Conservation (phyloP, 345 rosid genomes). For the Ceriops tagal region DNA sequence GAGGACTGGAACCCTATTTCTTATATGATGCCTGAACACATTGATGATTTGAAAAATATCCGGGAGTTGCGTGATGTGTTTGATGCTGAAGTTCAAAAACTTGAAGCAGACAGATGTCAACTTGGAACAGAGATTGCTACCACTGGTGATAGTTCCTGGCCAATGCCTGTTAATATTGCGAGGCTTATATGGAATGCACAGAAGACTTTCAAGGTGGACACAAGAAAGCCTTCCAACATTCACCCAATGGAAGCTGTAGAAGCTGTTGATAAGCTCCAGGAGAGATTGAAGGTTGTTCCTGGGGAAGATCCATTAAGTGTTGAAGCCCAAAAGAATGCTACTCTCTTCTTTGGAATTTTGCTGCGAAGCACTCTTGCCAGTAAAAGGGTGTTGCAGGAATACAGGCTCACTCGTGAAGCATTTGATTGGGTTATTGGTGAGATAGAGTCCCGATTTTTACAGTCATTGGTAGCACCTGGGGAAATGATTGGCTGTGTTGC, state of each 20-base stretch:
- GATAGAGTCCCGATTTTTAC: slow-evolving; percentile 86
- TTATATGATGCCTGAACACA: slow-evolving; percentile 72
- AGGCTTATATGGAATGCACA: slow-evolving; percentile 98
- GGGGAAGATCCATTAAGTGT: slow-evolving; percentile 86
- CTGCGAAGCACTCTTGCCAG: slow-evolving; percentile 97
- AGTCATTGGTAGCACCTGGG: slow-evolving; percentile 91
- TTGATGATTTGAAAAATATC: slow-evolving; percentile 86
- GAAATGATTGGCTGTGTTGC: slow-evolving; percentile 99
- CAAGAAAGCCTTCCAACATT: slow-evolving; percentile 66
- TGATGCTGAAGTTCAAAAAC: slow-evolving; percentile 90
- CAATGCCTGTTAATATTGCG: slow-evolving; percentile 87
- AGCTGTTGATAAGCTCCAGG: slow-evolving; percentile 93
- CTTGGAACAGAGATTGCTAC: slow-evolving; percentile 94
- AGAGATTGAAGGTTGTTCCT: slow-evolving; percentile 90
- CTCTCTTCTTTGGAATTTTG: slow-evolving; percentile 84
- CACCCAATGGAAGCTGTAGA: slow-evolving; percentile 98
- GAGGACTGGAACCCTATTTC: slow-evolving; percentile 73
- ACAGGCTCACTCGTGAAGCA: slow-evolving; percentile 91
- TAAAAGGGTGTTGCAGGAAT: slow-evolving; percentile 92
- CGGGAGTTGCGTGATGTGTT: slow-evolving; percentile 86
- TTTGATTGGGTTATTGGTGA: slow-evolving; percentile 99
- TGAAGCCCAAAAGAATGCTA: slow-evolving; percentile 99
- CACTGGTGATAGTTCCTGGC: slow-evolving; percentile 90
- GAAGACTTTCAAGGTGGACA: slow-evolving; percentile 87
- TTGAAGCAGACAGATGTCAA: slow-evolving; percentile 76